Evolutionary conservation across 129 eudicot genomes (phyloP), one percentile per base, ranked within the genome.

Genomic region (Tagetes erecta): DNA sequence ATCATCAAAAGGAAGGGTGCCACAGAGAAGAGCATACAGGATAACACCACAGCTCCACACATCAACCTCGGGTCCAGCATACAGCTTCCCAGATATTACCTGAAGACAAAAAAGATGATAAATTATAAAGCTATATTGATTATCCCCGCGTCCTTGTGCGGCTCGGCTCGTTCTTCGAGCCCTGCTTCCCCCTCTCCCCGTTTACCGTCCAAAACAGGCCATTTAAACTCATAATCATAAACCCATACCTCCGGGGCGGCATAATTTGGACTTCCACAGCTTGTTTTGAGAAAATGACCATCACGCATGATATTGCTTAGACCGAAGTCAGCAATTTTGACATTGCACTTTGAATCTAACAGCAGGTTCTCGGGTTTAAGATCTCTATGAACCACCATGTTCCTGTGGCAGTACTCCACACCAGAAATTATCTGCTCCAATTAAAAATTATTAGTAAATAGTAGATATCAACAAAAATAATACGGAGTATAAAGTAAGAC

Each of bases 21-120:
- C 98, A 83, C 98, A 93, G 58, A 93, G 95, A 64, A 93, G 98
- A 46, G 98, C 98, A 78, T 93, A 93, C 78, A 93, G 85, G 78
- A 93, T 93, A 75, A 93, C 98, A 71, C 98, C 98, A 73, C 98
- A 93, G 85, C 98, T 93, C 98, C 98, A 93, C 62, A 93, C 95
- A 72, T 90, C 98, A 59, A 93, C 98, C 82, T 93, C 98, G 11
- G 98, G 98, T 35, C 98, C 98, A 77, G 98, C 98, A 72, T 93
- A 93, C 72, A 93, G 64, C 75, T 93, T 93, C 60, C 98, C 98
- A 77, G 98, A 93, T 78, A 90, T 90, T 80, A 93, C 98, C 98
- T 93, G 0, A 69, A 3, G 53, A 36, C 0, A 58, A 12, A 57
- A 47, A 35, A 59, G 8, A 51, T 35, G 8, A 40, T 11, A 37